Conservation (phyloP, 306 rosid genomes). For the Casuarina equisetifolia region DNA sequence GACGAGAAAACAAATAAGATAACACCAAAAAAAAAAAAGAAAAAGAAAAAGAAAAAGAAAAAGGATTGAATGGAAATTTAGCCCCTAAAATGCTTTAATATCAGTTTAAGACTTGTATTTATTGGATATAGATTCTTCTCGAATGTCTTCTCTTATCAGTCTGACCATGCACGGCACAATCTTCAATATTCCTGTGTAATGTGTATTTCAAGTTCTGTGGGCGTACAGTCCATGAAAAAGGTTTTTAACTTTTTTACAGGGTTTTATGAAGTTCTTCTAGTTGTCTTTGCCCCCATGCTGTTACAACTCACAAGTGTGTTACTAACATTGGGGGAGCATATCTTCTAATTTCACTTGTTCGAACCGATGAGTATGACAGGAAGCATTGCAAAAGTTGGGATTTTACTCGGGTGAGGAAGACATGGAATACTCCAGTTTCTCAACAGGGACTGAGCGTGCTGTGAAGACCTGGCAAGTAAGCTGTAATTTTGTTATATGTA, state of each 20-base stretch:
- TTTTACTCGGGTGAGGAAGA: conserved; percentile 95
- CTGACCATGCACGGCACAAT: too few relatives aligned
- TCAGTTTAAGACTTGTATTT: not conserved
- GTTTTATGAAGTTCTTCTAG: not conserved
- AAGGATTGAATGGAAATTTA: too few relatives aligned
- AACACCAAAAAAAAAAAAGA: too few relatives aligned
- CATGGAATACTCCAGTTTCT: conserved; percentile 79
- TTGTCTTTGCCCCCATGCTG: not conserved
- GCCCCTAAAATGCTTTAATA: too few relatives aligned
- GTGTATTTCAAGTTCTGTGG: conserved; percentile 1
- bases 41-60: too few relatives aligned
- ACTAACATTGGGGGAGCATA: conserved; percentile 5
- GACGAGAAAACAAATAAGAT: too few relatives aligned
- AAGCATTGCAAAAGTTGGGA: conserved; percentile 71
- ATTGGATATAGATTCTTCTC: not conserved
- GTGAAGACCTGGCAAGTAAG: conserved; percentile 99
- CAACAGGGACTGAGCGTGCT: conserved; percentile 86
- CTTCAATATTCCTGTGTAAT: not conserved
- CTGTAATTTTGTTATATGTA: conserved; percentile 19
- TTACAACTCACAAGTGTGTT: not conserved
- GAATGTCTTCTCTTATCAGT: not conserved
- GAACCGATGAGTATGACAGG: conserved; percentile 43
- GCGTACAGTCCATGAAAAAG: not conserved
- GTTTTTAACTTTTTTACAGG: not conserved
- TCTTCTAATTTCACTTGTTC: not conserved